Evolutionary conservation across 768 basidiomycete species (phyloP).

Genomic region (Termitomyces sp.): DNA sequence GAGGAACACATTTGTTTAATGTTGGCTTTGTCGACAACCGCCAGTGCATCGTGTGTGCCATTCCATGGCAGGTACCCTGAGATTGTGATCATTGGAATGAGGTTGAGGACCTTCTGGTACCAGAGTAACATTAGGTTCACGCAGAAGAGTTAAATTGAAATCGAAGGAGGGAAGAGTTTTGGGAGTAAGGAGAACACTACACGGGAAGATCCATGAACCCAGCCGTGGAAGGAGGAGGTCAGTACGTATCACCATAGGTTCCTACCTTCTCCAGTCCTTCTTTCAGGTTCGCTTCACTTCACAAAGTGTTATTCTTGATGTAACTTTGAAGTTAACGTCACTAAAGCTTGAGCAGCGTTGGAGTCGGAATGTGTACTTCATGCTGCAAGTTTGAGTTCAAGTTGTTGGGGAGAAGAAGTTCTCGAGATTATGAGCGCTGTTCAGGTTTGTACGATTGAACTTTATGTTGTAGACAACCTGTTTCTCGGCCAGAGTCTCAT

Average conservation of each 20-base stretch:
- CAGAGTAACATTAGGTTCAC: too few relatives aligned
- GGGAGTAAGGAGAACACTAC: not conserved
- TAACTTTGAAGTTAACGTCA: not conserved
- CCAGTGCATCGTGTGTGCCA: too few relatives aligned
- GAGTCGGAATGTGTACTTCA: not conserved
- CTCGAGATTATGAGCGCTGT: not conserved
- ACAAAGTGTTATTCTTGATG: not conserved
- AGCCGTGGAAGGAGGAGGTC: not conserved
- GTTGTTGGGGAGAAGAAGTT: too few relatives aligned
- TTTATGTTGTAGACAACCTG: not conserved
- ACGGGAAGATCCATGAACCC: not conserved
- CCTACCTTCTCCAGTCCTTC: not conserved
- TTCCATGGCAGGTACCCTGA: too few relatives aligned
- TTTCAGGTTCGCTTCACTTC: not conserved
- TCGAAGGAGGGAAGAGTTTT: not conserved
- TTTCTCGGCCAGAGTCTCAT: not conserved
- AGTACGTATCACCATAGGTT: not conserved
- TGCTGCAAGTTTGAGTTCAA: not conserved
- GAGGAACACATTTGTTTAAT: too few relatives aligned
- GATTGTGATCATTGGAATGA: not conserved
- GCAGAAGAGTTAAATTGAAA: not conserved
- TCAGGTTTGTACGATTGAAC: too few relatives aligned
- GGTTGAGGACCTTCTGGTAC: not conserved
- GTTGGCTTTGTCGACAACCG: too few relatives aligned
- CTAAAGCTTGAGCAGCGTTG: not conserved